phyloP scores from a whole-genome alignment of 1,139 yeast species.

The Yamadazyma blattariae region DNA sequence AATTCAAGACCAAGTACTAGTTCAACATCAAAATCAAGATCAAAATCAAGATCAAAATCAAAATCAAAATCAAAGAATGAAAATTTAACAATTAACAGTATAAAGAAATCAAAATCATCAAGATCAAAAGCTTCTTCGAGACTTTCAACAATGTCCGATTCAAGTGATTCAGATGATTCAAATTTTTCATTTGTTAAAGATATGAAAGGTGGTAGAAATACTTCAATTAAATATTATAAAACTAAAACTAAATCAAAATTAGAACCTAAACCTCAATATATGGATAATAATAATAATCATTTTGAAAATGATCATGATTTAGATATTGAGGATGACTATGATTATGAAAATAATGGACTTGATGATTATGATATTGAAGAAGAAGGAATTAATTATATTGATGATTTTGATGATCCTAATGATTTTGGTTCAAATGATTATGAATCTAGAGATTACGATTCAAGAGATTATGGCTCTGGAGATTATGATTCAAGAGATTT shows the following conservation, averaged over 20 bases:
- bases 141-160: constrained; percentile 7
- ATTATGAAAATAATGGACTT: constrained; percentile 50
- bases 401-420: constrained; percentile 32
- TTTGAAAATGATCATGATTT: constrained; percentile 30
- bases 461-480: constrained; percentile 31
- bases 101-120: not conserved
- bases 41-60: not conserved
- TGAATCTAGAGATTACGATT: too few species aligned
- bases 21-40: not conserved
- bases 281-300: constrained; percentile 12
- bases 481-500: constrained; percentile 22
- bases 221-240: constrained; percentile 61
- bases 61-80: too few species aligned
- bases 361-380: constrained; percentile 36
- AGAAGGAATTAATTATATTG: constrained; percentile 52
- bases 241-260: constrained; percentile 17
- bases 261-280: too few species aligned
- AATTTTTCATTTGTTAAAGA: constrained; percentile 58
- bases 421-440: constrained; percentile 19
- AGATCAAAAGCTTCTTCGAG: constrained; percentile 6
- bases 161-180: constrained; percentile 13
- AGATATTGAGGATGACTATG: constrained; percentile 42
- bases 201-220: constrained; percentile 54
- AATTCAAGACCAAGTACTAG: too few species aligned
- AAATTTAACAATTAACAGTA: not conserved